phyloP scores from a whole-genome alignment of 306 rosid genomes.

The Pueraria montana region DNA sequence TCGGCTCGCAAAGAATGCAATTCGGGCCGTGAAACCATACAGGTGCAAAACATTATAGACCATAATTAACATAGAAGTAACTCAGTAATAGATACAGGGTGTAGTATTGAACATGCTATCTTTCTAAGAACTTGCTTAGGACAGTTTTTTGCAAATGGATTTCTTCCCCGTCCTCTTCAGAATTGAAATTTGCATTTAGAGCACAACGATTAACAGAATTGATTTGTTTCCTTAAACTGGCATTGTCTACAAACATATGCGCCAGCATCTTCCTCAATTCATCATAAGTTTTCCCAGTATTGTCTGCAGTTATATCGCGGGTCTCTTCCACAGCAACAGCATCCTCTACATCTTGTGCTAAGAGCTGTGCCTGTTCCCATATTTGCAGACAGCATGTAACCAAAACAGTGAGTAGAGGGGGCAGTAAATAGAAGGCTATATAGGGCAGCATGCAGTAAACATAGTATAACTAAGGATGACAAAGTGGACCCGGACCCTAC shows the following conservation, averaged over 20 bases:
- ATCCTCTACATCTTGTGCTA: slow-evolving; percentile 77
- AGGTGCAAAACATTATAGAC: not conserved
- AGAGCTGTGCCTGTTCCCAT: slow-evolving; percentile 88
- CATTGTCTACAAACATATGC: slow-evolving; percentile 79
- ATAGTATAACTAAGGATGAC: too few relatives aligned
- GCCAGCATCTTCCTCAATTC: slow-evolving; percentile 80
- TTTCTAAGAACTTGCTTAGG: slow-evolving; percentile 76
- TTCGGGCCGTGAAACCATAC: not conserved
- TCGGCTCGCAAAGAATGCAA: slow-evolving; percentile 2
- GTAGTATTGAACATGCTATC: slow-evolving; percentile 49
- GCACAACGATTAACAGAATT: slow-evolving; percentile 82
- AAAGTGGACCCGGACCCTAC: too few relatives aligned
- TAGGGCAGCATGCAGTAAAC: slow-evolving; percentile 20
- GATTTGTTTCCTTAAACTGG: slow-evolving; percentile 81
- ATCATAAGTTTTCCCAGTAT: slow-evolving; percentile 54
- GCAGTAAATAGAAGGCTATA: slow-evolving; percentile 32
- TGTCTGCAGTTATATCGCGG: slow-evolving; percentile 33
- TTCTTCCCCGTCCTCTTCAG: slow-evolving; percentile 64
- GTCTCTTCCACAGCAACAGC: slow-evolving; percentile 54
- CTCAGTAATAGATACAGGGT: not conserved
- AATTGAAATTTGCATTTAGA: slow-evolving; percentile 58
- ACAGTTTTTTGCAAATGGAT: slow-evolving; percentile 63
- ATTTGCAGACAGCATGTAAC: slow-evolving; percentile 38
- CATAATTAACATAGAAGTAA: not conserved
- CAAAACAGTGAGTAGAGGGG: slow-evolving; percentile 34